These are phyloP conservation scores for Paraglomus brasilianum DNA, from an alignment of 192 early-diverging fungal genomes.

Conservation along the genomic window DNA sequence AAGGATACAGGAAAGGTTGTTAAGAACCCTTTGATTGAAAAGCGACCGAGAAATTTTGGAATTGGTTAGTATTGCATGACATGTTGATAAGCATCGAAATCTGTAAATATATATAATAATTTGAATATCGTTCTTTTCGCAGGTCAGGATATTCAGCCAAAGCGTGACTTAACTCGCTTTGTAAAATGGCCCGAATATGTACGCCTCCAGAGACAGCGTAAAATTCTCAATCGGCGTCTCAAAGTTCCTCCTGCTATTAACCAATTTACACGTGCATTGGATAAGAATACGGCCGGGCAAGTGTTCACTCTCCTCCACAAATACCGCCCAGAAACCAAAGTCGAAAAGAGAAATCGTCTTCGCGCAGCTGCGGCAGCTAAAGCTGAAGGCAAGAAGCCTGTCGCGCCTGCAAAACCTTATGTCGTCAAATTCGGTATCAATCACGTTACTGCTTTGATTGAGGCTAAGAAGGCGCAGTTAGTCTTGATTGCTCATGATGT, in stretches of 20 bases:
- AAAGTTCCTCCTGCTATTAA: slow-evolving; percentile 99
- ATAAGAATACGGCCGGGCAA: slow-evolving; percentile 99
- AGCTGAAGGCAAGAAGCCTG: slow-evolving; percentile 85
- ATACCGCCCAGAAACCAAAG: slow-evolving; percentile 98
- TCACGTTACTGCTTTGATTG: slow-evolving; percentile 97
- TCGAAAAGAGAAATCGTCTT: slow-evolving; percentile 95
- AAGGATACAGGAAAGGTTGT: slow-evolving; percentile 68
- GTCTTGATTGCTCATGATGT: slow-evolving; percentile 99
- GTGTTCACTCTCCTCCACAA: slow-evolving; percentile 98
- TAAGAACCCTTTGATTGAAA: slow-evolving; percentile 91
- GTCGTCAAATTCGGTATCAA: slow-evolving; percentile 99
- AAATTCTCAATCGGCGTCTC: slow-evolving; percentile 95
- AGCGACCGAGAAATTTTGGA: slow-evolving; percentile 90
- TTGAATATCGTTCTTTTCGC: slow-evolving; percentile 1
- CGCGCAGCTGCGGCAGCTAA: slow-evolving; percentile 82
- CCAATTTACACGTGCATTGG: slow-evolving; percentile 97
- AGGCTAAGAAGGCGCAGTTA: slow-evolving; percentile 98
- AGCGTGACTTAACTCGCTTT: slow-evolving; percentile 92
- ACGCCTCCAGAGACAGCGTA: slow-evolving; percentile 97
- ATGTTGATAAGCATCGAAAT: neutral
- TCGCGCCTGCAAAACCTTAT: slow-evolving; percentile 85
- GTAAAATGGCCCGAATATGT: slow-evolving; percentile 99
- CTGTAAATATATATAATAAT: too few relatives aligned
- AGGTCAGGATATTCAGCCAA: slow-evolving; percentile 96
- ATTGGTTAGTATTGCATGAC: slow-evolving; percentile 63